Percentiles rank a stretch among this genome's conserved stretches.
Evolutionary conservation across 2,329 filamentous ascomycete genomes (phyloP).

Genomic region (Hirsutella minnesotensis): DNA sequence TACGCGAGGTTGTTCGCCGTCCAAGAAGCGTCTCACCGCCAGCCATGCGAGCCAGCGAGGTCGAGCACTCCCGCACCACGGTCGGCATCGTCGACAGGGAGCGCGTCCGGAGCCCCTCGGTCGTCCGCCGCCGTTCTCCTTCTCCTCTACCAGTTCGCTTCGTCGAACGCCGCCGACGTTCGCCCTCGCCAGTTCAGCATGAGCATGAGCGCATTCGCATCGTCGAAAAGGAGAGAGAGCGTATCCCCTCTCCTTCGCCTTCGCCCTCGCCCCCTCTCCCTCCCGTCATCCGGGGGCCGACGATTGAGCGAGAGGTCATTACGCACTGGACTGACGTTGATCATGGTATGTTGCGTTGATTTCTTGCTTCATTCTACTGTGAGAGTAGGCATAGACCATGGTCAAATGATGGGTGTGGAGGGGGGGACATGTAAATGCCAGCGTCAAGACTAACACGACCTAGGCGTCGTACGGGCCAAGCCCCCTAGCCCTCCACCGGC

Average conservation of each 20-base stretch:
- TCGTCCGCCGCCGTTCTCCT: slow-evolving; percentile 12
- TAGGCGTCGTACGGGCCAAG: slow-evolving; percentile 33
- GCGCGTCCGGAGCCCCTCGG: slow-evolving; percentile 25
- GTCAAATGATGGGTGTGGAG: too few species aligned
- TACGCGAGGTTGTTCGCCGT: slow-evolving; percentile 30
- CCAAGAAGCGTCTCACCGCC: slow-evolving; percentile 30
- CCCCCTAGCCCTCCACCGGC: slow-evolving; percentile 36
- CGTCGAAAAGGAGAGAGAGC: slow-evolving; percentile 33
- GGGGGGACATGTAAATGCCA: too few species aligned
- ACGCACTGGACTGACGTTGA: slow-evolving; percentile 82
- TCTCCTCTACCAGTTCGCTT: slow-evolving; percentile 22
- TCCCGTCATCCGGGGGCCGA: slow-evolving; percentile 60
- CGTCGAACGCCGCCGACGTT: slow-evolving; percentile 24
- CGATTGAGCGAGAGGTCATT: slow-evolving; percentile 79
- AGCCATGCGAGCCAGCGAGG: slow-evolving; percentile 17
- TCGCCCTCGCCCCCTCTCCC: slow-evolving; percentile 48
- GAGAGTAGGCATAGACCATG: too few species aligned
- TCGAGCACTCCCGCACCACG: slow-evolving; percentile 22
- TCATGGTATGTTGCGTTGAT: slow-evolving; percentile 65
- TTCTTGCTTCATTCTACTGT: too few species aligned
- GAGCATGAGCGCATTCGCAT: slow-evolving; percentile 39
- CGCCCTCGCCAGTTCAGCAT: slow-evolving; percentile 25
- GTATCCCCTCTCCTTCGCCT: slow-evolving; percentile 33
- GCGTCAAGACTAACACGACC: neutral
- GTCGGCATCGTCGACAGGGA: slow-evolving; percentile 24